These are phyloP conservation scores for Boletus barrowsii DNA, from an alignment of 768 basidiomycete genomes.

Conservation along the genomic window DNA sequence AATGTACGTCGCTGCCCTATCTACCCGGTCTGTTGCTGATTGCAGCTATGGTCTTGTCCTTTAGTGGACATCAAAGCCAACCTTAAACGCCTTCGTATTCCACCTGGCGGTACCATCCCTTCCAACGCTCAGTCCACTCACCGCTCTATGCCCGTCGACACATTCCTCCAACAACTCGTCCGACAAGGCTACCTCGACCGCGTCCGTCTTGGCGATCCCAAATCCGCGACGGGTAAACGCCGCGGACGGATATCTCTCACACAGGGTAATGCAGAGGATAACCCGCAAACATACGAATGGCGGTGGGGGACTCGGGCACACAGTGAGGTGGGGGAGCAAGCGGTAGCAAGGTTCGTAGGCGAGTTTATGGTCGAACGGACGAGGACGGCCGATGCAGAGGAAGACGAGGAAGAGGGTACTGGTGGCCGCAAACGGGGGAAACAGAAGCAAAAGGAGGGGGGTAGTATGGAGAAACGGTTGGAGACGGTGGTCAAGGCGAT, in stretches of 20 bases:
- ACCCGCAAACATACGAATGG: conserved; percentile 57
- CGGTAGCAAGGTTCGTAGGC: conserved; percentile 70
- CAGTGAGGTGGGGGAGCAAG: conserved; percentile 79
- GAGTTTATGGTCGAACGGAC: conserved; percentile 61
- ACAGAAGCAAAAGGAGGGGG: conserved; percentile 12
- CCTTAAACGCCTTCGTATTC: conserved; percentile 67
- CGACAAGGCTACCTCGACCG: conserved; percentile 81
- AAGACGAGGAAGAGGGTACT: conserved; percentile 15
- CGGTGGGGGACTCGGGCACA: conserved; percentile 82
- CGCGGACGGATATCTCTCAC: conserved; percentile 50
- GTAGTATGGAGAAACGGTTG: conserved; percentile 19
- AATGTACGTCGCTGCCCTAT: conserved; percentile 46
- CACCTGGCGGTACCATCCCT: conserved; percentile 45
- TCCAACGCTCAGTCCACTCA: conserved; percentile 50
- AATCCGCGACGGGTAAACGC: conserved; percentile 46
- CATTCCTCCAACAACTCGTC: conserved; percentile 59
- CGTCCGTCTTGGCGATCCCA: conserved; percentile 48
- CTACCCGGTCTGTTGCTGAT: background rate
- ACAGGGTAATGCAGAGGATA: conserved; percentile 27
- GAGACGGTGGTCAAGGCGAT: conserved; percentile 34
- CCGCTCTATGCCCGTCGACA: conserved; percentile 55
- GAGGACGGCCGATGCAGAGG: conserved; percentile 12
- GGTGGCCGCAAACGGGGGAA: conserved; percentile 12
- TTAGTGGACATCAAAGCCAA: conserved; percentile 71
- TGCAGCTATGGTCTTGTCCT: background rate